Evolutionary conservation across 2,329 filamentous ascomycete genomes (phyloP).

Genomic region (Cordyceps cicadae): DNA sequence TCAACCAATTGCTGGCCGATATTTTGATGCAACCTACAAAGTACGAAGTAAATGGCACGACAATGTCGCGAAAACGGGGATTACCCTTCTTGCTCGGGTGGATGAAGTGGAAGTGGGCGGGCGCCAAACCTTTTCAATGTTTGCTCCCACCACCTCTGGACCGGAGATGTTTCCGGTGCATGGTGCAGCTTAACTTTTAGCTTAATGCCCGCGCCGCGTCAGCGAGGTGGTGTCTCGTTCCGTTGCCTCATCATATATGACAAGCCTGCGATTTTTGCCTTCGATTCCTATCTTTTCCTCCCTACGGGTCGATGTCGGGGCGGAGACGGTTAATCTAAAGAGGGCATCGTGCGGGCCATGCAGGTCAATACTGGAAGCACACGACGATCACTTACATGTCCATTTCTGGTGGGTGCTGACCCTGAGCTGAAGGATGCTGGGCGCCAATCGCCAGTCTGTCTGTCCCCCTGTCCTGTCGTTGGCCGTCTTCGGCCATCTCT

Average conservation of each 20-base stretch:
- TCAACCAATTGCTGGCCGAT: slow-evolving; percentile 2
- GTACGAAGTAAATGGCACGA: neutral
- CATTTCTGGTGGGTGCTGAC: slow-evolving; percentile 1
- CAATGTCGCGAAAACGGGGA: neutral
- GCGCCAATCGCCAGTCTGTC: neutral
- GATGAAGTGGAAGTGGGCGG: neutral
- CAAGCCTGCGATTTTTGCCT: neutral
- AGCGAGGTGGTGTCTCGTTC: slow-evolving; percentile 1
- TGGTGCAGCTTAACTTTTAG: neutral
- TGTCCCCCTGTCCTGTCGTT: neutral
- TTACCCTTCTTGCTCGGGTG: neutral
- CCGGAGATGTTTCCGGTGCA: slow-evolving; percentile 4
- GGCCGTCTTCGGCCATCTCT: neutral
- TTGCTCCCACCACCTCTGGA: neutral
- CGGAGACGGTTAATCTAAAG: slow-evolving; percentile 8
- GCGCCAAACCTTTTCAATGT: slow-evolving; percentile 1
- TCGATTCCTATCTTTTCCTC: neutral
- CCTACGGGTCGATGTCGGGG: neutral
- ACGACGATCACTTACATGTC: slow-evolving; percentile 11
- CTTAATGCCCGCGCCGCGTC: neutral
- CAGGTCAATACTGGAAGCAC: slow-evolving; percentile 3
- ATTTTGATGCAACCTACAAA: neutral
- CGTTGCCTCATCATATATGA: slow-evolving; percentile 7
- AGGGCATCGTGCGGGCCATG: slow-evolving; percentile 4
- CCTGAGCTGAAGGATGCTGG: slow-evolving; percentile 4